These are phyloP conservation scores for Erigeron philadelphicus DNA, from an alignment of 140 eudicot species.

Conservation along the genomic window DNA sequence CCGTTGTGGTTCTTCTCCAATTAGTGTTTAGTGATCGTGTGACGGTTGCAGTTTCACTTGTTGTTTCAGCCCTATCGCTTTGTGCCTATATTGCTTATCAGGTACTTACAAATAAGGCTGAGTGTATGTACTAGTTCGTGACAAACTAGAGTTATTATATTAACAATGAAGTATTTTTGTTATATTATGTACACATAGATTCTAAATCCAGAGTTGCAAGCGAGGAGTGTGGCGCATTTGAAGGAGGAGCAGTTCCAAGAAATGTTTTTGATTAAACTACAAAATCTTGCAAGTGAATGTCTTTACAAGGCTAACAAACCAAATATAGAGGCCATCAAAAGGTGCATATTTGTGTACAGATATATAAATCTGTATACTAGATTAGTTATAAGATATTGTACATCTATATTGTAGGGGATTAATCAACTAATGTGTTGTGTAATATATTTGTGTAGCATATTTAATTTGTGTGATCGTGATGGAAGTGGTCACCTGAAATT, in stretches of 20 bases:
- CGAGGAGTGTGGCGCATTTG: conserved; percentile 23
- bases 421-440: not conserved
- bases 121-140: not conserved
- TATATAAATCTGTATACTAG: too few relatives aligned
- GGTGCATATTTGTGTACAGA: not conserved
- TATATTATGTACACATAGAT: conserved; percentile 8
- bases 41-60: conserved; percentile 23
- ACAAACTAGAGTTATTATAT: not conserved
- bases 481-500: conserved; percentile 14
- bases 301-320: conserved; percentile 33
- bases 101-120: conserved; percentile 18
- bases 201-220: conserved; percentile 31
- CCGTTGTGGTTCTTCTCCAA: conserved; percentile 32
- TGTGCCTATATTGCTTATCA: conserved; percentile 33
- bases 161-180: not conserved
- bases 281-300: conserved; percentile 21
- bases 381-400: conserved; percentile 7
- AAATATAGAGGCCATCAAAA: conserved; percentile 19
- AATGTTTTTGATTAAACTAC: conserved; percentile 19
- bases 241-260: conserved; percentile 22
- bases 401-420: conserved; percentile 18
- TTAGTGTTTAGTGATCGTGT: conserved; percentile 14
- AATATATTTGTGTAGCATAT: conserved; percentile 21
- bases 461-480: conserved; percentile 8
- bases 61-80: conserved; percentile 22